Evolutionary conservation across 768 basidiomycete species (phyloP).

Genomic region (Lentinula boryana): DNA sequence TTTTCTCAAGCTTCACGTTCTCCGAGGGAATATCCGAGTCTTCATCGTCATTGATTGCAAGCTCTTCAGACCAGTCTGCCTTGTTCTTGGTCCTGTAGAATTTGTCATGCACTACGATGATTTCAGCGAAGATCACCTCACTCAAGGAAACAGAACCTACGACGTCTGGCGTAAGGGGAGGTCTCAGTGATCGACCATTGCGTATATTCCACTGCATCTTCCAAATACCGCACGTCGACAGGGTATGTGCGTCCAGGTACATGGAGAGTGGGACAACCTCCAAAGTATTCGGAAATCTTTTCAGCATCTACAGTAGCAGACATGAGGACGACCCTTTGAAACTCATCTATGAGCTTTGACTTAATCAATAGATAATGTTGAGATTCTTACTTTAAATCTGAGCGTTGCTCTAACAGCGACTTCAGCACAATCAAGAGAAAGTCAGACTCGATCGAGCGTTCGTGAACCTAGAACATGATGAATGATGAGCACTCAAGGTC

Average conservation of each 20-base stretch:
- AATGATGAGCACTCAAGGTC: background rate
- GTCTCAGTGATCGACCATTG: slow-evolving; percentile 73
- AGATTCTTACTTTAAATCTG: slow-evolving; percentile 69
- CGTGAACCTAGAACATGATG: slow-evolving; percentile 66
- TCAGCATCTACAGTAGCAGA: slow-evolving; percentile 92
- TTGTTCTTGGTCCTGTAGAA: slow-evolving; percentile 56
- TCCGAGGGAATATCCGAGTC: slow-evolving; percentile 45
- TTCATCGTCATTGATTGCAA: slow-evolving; percentile 54
- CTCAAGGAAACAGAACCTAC: slow-evolving; percentile 32
- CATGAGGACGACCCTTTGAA: slow-evolving; percentile 82
- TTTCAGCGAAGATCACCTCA: background rate
- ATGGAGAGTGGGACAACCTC: slow-evolving; percentile 63
- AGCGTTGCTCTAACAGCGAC: slow-evolving; percentile 66
- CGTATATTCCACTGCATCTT: slow-evolving; percentile 84
- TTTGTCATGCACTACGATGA: slow-evolving; percentile 50
- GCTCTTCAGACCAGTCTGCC: slow-evolving; percentile 79
- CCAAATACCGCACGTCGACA: slow-evolving; percentile 78
- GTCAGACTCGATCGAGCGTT: slow-evolving; percentile 95
- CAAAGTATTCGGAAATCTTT: slow-evolving; percentile 59
- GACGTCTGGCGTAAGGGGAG: slow-evolving; percentile 73
- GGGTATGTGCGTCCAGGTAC: slow-evolving; percentile 96
- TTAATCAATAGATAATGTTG: background rate
- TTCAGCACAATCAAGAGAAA: slow-evolving; percentile 93
- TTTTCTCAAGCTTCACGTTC: slow-evolving; percentile 60
- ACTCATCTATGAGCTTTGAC: background rate